Evolutionary conservation across 495 filamentous ascomycete genomes (phyloP), one percentile per base, ranked within the genome.

Genomic region (Cenococcum geophilum): DNA sequence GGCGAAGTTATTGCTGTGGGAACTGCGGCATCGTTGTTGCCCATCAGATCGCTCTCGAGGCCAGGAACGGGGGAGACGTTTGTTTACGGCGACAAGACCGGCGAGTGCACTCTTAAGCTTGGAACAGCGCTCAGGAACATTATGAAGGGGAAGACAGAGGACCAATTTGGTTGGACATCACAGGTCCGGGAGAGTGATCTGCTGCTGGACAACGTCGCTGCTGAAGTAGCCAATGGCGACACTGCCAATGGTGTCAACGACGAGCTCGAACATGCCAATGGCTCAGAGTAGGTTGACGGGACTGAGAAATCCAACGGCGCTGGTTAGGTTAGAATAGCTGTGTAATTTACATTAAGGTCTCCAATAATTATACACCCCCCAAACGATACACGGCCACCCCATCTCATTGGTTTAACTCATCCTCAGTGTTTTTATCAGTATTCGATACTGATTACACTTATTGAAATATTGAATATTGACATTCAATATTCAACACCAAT

Each of bases 41-140:
- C 60, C 64, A 70, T 55, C 47, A 61, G 51, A 58, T 48, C 45
- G 65, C 36, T 61, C 11, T 37, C 35, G 3, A 42, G 59, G 14
- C 50, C 59, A 11, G 27, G 32, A 10, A 61, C 59, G 6, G 59
- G 59, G 1, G 59, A 61, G 59, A 61, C 52, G 25, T 61, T 61
- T 27, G 34, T 55, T 23, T 61, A 55, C 48, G 59, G 59, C 5
- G 67, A 25, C 60, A 64, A 54, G 82, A 84, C 53, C 80, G 91
- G 51, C 79, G 78, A 86, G 11, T 89, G 82, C 61, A 59, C 59
- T 20, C 20, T 82, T 11, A 81, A 82, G 70, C 76, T 97, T 8
- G 70, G 93, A 42, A 74, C 78, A n/a, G 83, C 83, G 47, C 76
- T 96, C 34, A 86, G 92, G 72, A 89, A 83, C 0, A 91, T 96